Evolutionary conservation across 2,329 filamentous ascomycete genomes (phyloP), one percentile per base, ranked within the genome.

Genomic region (Talaromyces rugulosus): DNA sequence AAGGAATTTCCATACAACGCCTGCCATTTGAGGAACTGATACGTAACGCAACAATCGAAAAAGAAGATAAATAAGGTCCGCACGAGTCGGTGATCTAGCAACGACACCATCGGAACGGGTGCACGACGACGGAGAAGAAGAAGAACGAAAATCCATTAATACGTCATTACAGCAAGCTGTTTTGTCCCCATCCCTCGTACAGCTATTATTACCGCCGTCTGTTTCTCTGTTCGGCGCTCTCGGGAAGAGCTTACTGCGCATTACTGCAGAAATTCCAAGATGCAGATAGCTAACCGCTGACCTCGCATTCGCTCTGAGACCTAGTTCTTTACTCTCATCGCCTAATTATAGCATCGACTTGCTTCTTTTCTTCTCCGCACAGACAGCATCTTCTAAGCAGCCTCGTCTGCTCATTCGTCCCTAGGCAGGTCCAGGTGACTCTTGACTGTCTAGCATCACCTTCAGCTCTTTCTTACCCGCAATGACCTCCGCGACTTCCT

Each of bases 251-350:
- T 63, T 72, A 64, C 73, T 75, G 69, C 72, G 71, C 72, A 73
- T 74, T 70, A 68, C 70, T 74, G 73, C 62, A 61, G 68, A 70
- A 70, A 47, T 71, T 74, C 68, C 75, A 78, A 78, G 70, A 78
- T 78, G 76, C 76, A 77, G 71, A 74, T 71, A 75, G 73, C 74
- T 74, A 77, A 70, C 72, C 68, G 68, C 68, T 71, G 70, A 71
- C 72, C 71, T 27, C 58, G 55, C 53, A 57, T 72, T 47, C 74
- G 71, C 72, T 75, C 72, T 72, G 73, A 71, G 72, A 47, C 74
- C 69, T 72, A 69, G 71, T 72, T 76, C 69, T 71, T 71, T 27
- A 27, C 12, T 56, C n/a, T 14, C n/a, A 36, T 23, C 36, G 36
- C 27, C 54, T 44, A 56, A 56, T 56, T 34, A 44, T 44, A 56